These are phyloP conservation scores for Hortiboletus campestris DNA, from an alignment of 768 basidiomycete species.

Conservation along the genomic window DNA sequence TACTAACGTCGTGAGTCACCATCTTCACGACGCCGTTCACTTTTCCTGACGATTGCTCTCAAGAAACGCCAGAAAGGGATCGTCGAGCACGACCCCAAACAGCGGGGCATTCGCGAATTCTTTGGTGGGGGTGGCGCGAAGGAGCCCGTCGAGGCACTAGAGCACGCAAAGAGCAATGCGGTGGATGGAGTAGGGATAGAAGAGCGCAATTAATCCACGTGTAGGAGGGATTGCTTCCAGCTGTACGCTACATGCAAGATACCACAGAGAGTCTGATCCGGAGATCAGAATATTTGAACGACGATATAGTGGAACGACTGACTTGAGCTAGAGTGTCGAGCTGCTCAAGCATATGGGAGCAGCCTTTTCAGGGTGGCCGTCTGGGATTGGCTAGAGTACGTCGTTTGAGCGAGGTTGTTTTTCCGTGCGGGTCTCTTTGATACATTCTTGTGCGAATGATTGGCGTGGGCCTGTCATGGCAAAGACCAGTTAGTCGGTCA, in stretches of 20 bases:
- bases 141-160: conserved; percentile 8
- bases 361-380: conserved; percentile 67
- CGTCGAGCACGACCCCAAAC: conserved; percentile 73
- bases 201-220: conserved; percentile 9
- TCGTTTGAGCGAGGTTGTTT: conserved; percentile 62
- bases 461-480: conserved; percentile 57
- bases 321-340: conserved; percentile 11
- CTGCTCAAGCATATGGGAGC: conserved; percentile 61
- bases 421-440: conserved; percentile 62
- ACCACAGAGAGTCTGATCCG: conserved; percentile 8
- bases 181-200: conserved; percentile 22
- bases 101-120: conserved; percentile 73
- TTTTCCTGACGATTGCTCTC: conserved; percentile 22
- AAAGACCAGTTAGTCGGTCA: not conserved
- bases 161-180: conserved; percentile 27
- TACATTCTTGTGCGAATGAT: conserved; percentile 70
- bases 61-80: conserved; percentile 74
- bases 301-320: not conserved
- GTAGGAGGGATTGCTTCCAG: not conserved
- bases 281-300: not conserved
- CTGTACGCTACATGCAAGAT: conserved; percentile 8
- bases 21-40: not conserved
- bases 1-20: conserved; percentile 49
- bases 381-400: conserved; percentile 65
- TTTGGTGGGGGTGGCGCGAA: conserved; percentile 44